Evolutionary conservation across 345 rosid species (phyloP), one percentile per base, ranked within the genome.

Genomic region (Erodium maritimum): DNA sequence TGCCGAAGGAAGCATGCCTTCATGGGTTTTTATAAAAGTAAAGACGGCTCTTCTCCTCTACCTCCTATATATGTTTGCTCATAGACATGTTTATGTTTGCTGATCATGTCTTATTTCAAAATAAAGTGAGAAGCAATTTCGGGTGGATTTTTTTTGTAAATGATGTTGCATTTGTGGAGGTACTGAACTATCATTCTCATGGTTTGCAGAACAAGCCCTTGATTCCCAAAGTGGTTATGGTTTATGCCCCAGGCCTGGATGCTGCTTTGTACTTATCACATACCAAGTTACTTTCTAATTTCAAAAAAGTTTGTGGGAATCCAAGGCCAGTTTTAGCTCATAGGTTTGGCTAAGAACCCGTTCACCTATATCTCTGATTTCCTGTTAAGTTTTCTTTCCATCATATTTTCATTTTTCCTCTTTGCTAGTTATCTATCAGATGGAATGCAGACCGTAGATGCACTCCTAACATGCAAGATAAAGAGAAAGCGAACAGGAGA

Each of bases 1-100:
- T 68, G 87, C 80, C 19, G 91, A 93, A 61, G 99, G 96, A 19
- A 77, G 58, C 67, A 89, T 87, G 94, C 99, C 99, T 20, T 71
- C 93, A 3, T 91, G 98, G 98, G 83, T 82, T 5, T 78, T 88
- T 71, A 78, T 89, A 19, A 93, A 89, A 87, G 99, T 85, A 72
- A 66, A 42, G 19, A 29, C 17, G 24, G 16, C 51, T 22, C 14
- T 52, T 21, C 51, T 51, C 11, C 57, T 53, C 42, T 8, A 18
- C 19, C 33, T 19, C 23, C 22, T 50, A n/a, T 24, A 37, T 21
- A 55, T 21, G 58, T 55, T 6, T 21, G 9, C 11, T 7, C 34
- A 55, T 21, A 6, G 1, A 5, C 21, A 10, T 20, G 57, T 11
- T 0, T 21, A 17, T 21, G 5, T 21, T 5, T n/a, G 22, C 19